These are phyloP conservation scores for Linnemannia hyalina DNA, from an alignment of 192 early-diverging fungal genomes.

Conservation along the genomic window DNA sequence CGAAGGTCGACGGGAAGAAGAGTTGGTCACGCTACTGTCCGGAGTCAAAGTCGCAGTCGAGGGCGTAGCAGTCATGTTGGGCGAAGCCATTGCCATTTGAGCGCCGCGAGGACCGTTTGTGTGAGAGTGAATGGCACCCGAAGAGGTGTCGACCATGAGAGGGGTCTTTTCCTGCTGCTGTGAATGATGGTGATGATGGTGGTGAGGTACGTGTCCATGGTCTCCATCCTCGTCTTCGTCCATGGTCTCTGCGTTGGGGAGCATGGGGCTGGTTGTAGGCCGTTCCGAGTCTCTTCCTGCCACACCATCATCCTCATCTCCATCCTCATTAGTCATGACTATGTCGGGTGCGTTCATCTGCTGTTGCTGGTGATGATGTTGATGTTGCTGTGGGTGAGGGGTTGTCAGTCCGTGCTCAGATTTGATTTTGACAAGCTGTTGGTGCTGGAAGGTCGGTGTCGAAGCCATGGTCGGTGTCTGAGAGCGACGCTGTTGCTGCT, in stretches of 20 bases:
- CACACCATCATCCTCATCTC: neutral
- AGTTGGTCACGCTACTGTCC: constrained; percentile 21
- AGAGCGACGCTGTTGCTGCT: neutral
- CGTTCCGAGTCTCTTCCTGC: neutral
- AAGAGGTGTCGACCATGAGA: constrained; percentile 38
- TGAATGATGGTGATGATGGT: neutral
- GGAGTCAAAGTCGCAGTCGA: constrained; percentile 20
- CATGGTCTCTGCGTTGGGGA: constrained; percentile 6
- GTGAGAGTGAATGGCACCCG: neutral
- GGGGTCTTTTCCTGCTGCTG: neutral
- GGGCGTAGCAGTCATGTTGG: constrained; percentile 20
- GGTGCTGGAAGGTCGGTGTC: constrained; percentile 22
- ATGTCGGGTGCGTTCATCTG: constrained; percentile 22
- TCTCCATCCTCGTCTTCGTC: constrained; percentile 2
- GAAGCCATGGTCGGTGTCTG: neutral
- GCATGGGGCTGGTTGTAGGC: neutral
- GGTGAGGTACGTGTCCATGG: neutral
- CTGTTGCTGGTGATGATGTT: neutral
- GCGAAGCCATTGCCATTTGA: constrained; percentile 6
- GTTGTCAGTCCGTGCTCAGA: constrained; percentile 24
- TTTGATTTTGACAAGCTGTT: constrained; percentile 40
- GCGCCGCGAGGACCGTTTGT: neutral
- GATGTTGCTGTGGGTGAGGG: constrained; percentile 1
- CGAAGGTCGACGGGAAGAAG: constrained; percentile 34
- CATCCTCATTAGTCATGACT: constrained; percentile 29